Base-by-base conservation (phyloP, 345 rosid species). In the Populus davidiana region DNA sequence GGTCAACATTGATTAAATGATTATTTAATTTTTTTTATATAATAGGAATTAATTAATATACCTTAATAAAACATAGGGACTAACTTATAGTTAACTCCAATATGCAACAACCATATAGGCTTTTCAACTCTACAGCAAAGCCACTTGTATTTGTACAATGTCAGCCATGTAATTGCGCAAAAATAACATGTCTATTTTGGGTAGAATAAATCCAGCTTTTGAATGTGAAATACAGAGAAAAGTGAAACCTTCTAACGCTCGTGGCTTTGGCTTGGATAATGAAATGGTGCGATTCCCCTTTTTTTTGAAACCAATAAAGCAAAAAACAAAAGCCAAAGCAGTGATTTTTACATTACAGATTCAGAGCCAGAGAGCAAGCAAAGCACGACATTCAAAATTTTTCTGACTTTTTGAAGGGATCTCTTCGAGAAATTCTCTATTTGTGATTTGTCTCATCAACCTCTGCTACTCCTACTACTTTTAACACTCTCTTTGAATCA, bases 231-330 rank as follows among this genome's bases (percentile, higher is more conserved):
- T 29, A 63, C n/a, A 23, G 23, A 18, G 67, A 63, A 63, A 63
- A 63, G 29, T 27, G 12, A 63, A 27, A 63, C 8, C 31, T 63
- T 63, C 50, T 3, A 44, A 47, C 16, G 33, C 67, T 29, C 67
- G 67, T 62, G 66, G 31, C 29, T 10, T 62, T 62, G 31, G 14
- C 31, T 25, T 63, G 35, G 13, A 27, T 11, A 62, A 61, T 79
- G 67, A 65, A 74, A 70, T 54, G 7, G 80, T 64, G 65, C 39
- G 70, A n/a, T 73, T 83, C 70, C 47, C 47, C 47, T 83, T 80
- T 41, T 66, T 73, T 82, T 83, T 75, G 80, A 75, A 84, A 79
- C 86, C 82, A 77, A 79, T 83, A 83, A 88, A 86, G 86, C 81
- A 43, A 76, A 67, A 27, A 72, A 72, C 75, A 56, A 82, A 47